Base-by-base conservation (phyloP, 441 rosid genomes). In the Bocquillonia castaneifolia region DNA sequence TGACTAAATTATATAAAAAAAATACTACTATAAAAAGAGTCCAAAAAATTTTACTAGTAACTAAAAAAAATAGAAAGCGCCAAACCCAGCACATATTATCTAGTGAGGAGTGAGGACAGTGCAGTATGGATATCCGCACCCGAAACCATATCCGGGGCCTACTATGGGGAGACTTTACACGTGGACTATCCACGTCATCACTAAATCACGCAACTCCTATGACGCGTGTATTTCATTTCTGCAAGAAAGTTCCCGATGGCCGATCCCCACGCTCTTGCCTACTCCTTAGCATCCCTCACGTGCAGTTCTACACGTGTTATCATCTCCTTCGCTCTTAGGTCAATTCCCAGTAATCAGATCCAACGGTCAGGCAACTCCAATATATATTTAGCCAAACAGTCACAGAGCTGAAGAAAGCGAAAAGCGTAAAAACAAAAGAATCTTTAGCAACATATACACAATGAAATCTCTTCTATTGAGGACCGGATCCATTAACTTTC, bases 401-500 rank as follows among this genome's bases (percentile, higher is more conserved):
- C 44, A 23, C 15, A 1, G 6, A 23, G 8, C 8, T n/a, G 13
- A 6, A 42, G 12, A 42, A 5, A 5, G 12, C 9, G 9, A 42
- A 6, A 5, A 42, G 15, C 2, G 47, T 42, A 2, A 42, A 14
- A 9, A n/a, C n/a, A n/a, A 36, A 9, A 36, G 40, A 3, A 9
- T 36, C 40, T 36, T 3, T 3, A 4, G 40, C 5, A 36, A 36
- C 40, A 9, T n/a, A n/a, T n/a, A 1, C 45, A 72, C 69, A 59
- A 92, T 92, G 98, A 79, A 85, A 68, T 76, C 84, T 63, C 57
- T 72, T 66, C 69, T 86, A 50, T 13, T 83, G 29, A 73, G 92
- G 76, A 79, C 87, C 69, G 86, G 88, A 68, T 89, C 92, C 53
- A 63, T 80, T 63, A 77, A 86, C 69, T 66, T 64, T 54, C 71